These are phyloP conservation scores for Stromatinia cepivora DNA, from an alignment of 2,329 filamentous ascomycete genomes.

Conservation along the genomic window DNA sequence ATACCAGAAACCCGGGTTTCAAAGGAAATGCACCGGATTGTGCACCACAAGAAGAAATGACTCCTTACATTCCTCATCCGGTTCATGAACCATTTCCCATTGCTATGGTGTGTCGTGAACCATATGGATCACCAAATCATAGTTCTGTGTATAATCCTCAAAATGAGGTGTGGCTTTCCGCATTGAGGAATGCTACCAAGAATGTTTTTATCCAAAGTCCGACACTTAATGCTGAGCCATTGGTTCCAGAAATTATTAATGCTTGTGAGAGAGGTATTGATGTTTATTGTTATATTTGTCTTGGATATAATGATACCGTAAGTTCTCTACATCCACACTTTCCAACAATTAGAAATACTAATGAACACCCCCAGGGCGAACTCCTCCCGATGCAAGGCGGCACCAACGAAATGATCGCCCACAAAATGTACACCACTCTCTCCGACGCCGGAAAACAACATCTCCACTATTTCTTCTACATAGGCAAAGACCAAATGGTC, in stretches of 20 bases:
- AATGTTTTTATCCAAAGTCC: slow-evolving; percentile 78
- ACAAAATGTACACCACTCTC: slow-evolving; percentile 58
- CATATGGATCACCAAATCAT: slow-evolving; percentile 65
- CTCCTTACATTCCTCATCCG: slow-evolving; percentile 61
- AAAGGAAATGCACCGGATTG: slow-evolving; percentile 55
- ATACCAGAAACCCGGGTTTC: slow-evolving; percentile 54
- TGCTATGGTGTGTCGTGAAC: slow-evolving; percentile 67
- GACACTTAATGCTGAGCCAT: slow-evolving; percentile 69
- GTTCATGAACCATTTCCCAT: slow-evolving; percentile 63
- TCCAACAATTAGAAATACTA: background rate
- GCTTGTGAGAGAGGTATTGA: slow-evolving; percentile 68
- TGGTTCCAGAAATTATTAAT: slow-evolving; percentile 62
- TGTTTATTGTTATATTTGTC: slow-evolving; percentile 69
- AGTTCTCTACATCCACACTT: slow-evolving; percentile 32
- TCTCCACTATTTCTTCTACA: slow-evolving; percentile 68
- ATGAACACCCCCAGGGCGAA: slow-evolving; percentile 54
- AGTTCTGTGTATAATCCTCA: slow-evolving; percentile 65
- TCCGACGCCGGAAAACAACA: slow-evolving; percentile 48
- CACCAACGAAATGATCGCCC: slow-evolving; percentile 70
- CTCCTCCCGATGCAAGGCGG: slow-evolving; percentile 74
- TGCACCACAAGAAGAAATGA: slow-evolving; percentile 57
- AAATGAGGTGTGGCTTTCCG: slow-evolving; percentile 72
- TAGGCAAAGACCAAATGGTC: slow-evolving; percentile 68
- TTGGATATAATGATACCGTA: slow-evolving; percentile 74
- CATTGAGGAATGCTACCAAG: slow-evolving; percentile 62